These are phyloP conservation scores for Lichtheimia corymbifera DNA, from an alignment of 371 early-diverging fungal species.

Conservation along the genomic window DNA sequence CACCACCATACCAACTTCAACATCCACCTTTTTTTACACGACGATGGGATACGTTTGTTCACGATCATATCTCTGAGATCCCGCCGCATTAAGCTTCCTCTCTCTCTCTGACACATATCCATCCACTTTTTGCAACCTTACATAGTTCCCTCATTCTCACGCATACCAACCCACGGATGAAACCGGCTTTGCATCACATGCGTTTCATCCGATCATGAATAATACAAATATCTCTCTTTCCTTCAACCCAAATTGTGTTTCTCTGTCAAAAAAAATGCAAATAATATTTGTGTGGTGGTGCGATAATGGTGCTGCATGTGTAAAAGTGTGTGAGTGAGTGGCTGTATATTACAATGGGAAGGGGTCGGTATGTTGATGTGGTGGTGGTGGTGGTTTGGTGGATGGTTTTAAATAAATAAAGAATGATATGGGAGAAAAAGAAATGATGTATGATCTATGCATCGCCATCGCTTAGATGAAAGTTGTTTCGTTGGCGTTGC, in stretches of 20 bases:
- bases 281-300: neutral
- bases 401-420: neutral
- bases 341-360: neutral
- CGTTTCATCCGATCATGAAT: neutral
- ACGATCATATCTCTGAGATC: no score
- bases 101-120: neutral
- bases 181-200: conserved; percentile 8
- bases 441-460: neutral
- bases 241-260: neutral
- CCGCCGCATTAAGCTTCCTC: neutral
- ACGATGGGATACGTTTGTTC: no score
- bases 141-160: neutral
- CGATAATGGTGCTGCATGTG: neutral
- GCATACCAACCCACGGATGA: conserved; percentile 2
- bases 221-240: neutral
- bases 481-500: conserved; percentile 10
- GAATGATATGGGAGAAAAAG: neutral
- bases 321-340: neutral
- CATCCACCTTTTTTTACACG: neutral
- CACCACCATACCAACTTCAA: neutral
- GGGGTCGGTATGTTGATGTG: neutral
- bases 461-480: conserved; percentile 6
- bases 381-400: neutral
- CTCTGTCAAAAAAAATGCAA: neutral
- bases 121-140: neutral